Evolutionary conservation across 306 rosid species (phyloP), one percentile per base, ranked within the genome.

Genomic region (Gastrolobium villosum): DNA sequence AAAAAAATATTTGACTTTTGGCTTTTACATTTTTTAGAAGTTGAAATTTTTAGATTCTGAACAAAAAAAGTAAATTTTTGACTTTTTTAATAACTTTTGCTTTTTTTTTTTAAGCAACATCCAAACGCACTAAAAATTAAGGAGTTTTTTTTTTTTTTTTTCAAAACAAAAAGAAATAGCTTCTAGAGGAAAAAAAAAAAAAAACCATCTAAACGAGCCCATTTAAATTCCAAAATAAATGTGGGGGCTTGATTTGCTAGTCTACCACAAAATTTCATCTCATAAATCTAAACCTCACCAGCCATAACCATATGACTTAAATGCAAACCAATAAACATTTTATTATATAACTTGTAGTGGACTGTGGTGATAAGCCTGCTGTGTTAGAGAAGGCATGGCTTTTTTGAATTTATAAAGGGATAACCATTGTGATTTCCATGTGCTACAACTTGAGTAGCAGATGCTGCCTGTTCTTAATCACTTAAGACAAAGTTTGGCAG

Each of bases 381-480:
- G n/a, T 75, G 32, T 62, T 64, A 43, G 31, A 56, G 11, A 69
- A 59, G 62, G 26, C 63, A 70, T 61, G 82, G 35, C 6, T 0
- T 56, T 68, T 30, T 39, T 74, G 76, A 50, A 66, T 66, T 74
- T 52, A 30, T 9, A 46, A 56, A 80, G 55, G 31, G 65, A 55
- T 56, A 55, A 80, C 44, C 64, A 65, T 35, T 73, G 32, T 46
- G 55, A 43, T 62, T 73, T 71, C 55, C 77, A 49, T 74, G 77
- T 79, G 77, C 77, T 48, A 31, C 59, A 74, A 53, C n/a, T 7
- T 43, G 36, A 60, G 66, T 49, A 60, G 74, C 70, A 79, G 76
- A 61, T 74, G 32, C 67, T 70, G 50, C 82, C 70, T 67, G 39
- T 41, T 52, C 50, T 13, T 20, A 62, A 55, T 50, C 31, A 37